Evolutionary conservation across 306 rosid species (phyloP).

Genomic region (Prosopis cineraria): DNA sequence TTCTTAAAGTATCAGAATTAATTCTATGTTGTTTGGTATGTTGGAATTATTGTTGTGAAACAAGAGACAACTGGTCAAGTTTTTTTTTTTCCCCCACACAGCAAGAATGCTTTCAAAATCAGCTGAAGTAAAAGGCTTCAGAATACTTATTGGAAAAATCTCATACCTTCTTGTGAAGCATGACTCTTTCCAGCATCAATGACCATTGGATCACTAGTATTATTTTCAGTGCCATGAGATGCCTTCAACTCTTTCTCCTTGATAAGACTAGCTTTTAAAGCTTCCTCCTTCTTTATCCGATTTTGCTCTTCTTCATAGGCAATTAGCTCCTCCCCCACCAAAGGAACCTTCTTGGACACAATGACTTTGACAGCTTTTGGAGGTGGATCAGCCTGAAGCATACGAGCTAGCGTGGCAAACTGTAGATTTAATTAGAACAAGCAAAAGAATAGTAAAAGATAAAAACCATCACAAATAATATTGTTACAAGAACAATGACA

Average conservation of each 20-base stretch:
- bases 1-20: conserved; percentile 26
- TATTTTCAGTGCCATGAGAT: conserved; percentile 56
- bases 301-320: conserved; percentile 96
- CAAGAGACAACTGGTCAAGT: conserved; percentile 1
- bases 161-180: conserved; percentile 39
- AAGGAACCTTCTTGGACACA: conserved; percentile 93
- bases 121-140: conserved; percentile 19
- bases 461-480: background rate
- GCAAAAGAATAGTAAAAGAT: background rate
- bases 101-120: conserved; percentile 8
- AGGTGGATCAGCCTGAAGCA: conserved; percentile 98
- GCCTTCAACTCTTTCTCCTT: conserved; percentile 88
- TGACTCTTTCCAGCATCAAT: conserved; percentile 62
- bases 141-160: background rate
- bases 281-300: conserved; percentile 84
- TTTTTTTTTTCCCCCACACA: conserved; percentile 10
- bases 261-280: conserved; percentile 79
- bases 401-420: conserved; percentile 94
- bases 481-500: background rate
- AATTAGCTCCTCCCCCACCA: conserved; percentile 90
- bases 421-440: conserved; percentile 37
- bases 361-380: conserved; percentile 97
- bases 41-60: conserved; percentile 22
- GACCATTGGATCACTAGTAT: conserved; percentile 72
- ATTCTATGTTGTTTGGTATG: conserved; percentile 2